These are phyloP conservation scores for Erythrobasidium hasegawianum DNA, from an alignment of 1,284 basidiomycete genomes.

Conservation along the genomic window DNA sequence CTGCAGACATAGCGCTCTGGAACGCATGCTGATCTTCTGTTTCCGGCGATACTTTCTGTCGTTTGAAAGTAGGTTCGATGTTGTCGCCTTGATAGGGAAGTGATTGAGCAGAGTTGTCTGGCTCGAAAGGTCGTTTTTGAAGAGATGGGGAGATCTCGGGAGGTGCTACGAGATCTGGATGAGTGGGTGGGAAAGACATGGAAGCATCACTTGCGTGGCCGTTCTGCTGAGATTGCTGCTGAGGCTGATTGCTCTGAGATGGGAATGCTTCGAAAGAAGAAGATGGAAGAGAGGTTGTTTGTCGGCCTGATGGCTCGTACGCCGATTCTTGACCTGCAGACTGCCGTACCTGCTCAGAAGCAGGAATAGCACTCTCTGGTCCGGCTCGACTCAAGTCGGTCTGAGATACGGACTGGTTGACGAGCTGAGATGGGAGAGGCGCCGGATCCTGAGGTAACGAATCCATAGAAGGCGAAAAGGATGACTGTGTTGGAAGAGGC, in stretches of 20 bases:
- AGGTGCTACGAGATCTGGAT: background rate
- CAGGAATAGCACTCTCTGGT: conserved; percentile 2
- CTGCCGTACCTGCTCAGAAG: background rate
- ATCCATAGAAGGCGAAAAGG: conserved; percentile 7
- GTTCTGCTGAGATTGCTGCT: conserved; percentile 6
- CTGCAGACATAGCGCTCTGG: too few relatives aligned
- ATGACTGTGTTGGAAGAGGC: background rate
- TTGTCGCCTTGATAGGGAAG: background rate
- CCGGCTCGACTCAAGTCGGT: conserved; percentile 8
- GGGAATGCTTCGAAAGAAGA: too few relatives aligned
- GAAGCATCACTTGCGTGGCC: background rate
- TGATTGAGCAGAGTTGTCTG: background rate
- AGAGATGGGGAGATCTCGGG: conserved; percentile 4
- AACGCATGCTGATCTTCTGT: background rate
- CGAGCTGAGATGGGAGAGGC: conserved; percentile 31
- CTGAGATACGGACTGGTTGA: conserved; percentile 12
- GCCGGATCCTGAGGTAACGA: conserved; percentile 26
- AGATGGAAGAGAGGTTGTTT: too few relatives aligned
- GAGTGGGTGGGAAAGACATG: background rate
- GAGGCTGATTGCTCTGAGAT: background rate
- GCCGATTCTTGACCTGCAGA: background rate
- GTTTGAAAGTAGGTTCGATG: conserved; percentile 14
- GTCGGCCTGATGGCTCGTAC: too few relatives aligned
- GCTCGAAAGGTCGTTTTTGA: conserved; percentile 27
- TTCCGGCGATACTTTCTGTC: conserved; percentile 25